Conservation (phyloP, 305 asterid species). For the Fraxinus albicans region DNA sequence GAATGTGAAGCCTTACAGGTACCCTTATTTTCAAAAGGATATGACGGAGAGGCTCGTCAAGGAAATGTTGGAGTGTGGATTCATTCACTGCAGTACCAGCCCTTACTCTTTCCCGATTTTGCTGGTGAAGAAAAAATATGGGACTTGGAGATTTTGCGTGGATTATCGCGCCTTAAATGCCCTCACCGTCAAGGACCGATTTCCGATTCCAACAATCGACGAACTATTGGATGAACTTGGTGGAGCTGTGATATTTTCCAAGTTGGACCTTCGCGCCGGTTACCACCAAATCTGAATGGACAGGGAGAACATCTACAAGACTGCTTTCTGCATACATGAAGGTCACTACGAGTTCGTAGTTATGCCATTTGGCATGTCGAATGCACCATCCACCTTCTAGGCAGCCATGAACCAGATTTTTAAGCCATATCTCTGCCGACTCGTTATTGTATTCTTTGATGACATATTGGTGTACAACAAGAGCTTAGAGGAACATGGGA, state of each 20-base stretch:
- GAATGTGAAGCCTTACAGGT: background rate
- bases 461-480: background rate
- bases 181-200: background rate
- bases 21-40: background rate
- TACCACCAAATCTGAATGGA: conserved; percentile 2
- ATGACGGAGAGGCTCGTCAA: background rate
- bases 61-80: background rate
- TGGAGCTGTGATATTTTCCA: background rate
- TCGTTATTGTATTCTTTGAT: background rate
- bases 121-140: background rate
- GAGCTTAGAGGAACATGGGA: background rate
- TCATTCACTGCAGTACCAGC: background rate
- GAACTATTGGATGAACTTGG: background rate
- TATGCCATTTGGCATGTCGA: too few relatives aligned
- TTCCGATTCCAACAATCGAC: background rate
- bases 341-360: background rate
- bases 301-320: background rate
- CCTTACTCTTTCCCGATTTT: background rate
- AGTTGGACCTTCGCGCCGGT: background rate
- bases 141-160: background rate
- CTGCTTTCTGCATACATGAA: background rate
- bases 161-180: background rate
- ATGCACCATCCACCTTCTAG: background rate
- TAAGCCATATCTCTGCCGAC: background rate
- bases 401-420: background rate